Percentiles rank a stretch among this genome's conserved stretches.
Evolutionary conservation across 306 rosid genomes (phyloP).

Genomic region (Gleditsia sinensis): DNA sequence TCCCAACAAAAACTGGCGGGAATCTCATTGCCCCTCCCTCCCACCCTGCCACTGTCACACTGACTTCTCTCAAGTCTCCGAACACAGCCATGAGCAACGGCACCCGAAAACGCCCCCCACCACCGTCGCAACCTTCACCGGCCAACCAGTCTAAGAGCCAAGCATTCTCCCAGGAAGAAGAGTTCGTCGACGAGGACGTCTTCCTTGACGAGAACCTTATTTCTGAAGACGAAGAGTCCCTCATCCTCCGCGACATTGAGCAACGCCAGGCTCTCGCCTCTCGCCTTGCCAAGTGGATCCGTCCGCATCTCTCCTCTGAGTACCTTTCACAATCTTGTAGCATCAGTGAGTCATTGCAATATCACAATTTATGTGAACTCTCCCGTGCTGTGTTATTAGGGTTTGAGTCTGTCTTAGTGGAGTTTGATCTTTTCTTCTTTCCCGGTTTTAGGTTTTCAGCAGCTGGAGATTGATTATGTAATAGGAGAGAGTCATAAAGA

Average conservation of each 20-base stretch:
- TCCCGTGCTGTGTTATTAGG: slow-evolving; percentile 35
- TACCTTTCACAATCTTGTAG: slow-evolving; percentile 58
- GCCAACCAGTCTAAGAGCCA: slow-evolving; percentile 56
- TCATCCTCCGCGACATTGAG: slow-evolving; percentile 83
- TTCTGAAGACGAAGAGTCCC: slow-evolving; percentile 68
- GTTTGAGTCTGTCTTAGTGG: slow-evolving; percentile 28
- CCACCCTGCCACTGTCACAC: not conserved
- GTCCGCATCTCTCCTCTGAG: slow-evolving; percentile 66
- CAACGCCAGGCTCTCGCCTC: slow-evolving; percentile 71
- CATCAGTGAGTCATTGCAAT: slow-evolving; percentile 53
- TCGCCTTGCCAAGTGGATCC: slow-evolving; percentile 78
- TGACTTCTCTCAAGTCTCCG: not conserved
- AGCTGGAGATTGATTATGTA: slow-evolving; percentile 89
- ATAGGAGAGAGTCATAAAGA: slow-evolving; percentile 69
- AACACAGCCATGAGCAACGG: slow-evolving; percentile 48
- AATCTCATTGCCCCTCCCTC: slow-evolving; percentile 21
- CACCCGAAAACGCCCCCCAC: slow-evolving; percentile 60
- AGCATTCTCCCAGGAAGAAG: slow-evolving; percentile 69
- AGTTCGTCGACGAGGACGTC: slow-evolving; percentile 88
- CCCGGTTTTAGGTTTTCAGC: slow-evolving; percentile 70
- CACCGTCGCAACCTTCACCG: slow-evolving; percentile 50
- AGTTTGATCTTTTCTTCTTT: slow-evolving; percentile 5
- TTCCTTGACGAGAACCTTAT: slow-evolving; percentile 77
- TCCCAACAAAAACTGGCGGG: slow-evolving; percentile 60
- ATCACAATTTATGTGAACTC: not conserved